Evolutionary conservation across 305 asterid species (phyloP).

Genomic region (Petunia hybrid): DNA sequence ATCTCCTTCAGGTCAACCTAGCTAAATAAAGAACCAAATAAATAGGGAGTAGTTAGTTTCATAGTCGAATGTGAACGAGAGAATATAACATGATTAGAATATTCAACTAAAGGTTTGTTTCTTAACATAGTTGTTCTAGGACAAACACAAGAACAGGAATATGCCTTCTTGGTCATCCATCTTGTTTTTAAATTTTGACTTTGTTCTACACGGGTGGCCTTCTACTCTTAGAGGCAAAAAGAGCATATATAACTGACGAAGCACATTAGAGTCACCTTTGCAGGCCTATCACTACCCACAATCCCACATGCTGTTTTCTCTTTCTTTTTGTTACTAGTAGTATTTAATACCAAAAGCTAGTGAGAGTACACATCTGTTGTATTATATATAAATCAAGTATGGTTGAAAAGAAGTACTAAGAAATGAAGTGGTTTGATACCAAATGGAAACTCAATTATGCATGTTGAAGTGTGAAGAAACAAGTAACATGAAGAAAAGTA

Average conservation of each 20-base stretch:
- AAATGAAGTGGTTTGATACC: not conserved
- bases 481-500: constrained; percentile 23
- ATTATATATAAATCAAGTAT: not conserved
- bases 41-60: not conserved
- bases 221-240: constrained; percentile 24
- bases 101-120: constrained; percentile 20
- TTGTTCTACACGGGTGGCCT: not conserved
- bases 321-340: not conserved
- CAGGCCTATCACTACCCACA: constrained; percentile 25
- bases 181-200: constrained; percentile 7
- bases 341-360: not conserved
- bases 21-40: not conserved
- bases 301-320: constrained; percentile 15
- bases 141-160: constrained; percentile 12
- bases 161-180: not conserved
- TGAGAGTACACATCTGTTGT: not conserved
- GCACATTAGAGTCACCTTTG: not conserved
- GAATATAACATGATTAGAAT: not conserved
- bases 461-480: not conserved
- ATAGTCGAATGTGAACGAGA: constrained; percentile 12
- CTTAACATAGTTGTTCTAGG: not conserved
- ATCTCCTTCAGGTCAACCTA: constrained; percentile 14
- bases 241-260: constrained; percentile 2
- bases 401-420: not conserved
- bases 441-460: not conserved